Base-by-base conservation (phyloP, 208 protist genomes). In the Zelonia costaricensis region DNA sequence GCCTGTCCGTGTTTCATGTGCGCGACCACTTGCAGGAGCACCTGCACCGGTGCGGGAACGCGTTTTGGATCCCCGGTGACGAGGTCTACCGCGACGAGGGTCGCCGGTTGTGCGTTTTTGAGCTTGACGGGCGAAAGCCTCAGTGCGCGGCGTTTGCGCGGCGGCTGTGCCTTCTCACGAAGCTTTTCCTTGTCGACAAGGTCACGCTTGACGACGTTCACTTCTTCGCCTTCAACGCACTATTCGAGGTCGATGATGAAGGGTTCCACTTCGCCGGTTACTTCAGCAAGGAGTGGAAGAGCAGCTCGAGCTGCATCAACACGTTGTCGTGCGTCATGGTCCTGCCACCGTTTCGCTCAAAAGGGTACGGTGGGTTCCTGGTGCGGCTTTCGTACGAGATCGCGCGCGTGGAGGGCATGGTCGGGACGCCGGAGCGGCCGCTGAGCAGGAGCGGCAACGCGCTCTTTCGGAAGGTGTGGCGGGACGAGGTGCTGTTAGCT, bases 261-360 rank as follows among this genome's bases (percentile, higher is more conserved):
- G 85, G 85, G 5, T 92, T 78, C 60, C 85, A 92, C 55, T 92
- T 92, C 53, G 76, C 69, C 1, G 86, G 82, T 0, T 89, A 92
- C 51, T 92, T 88, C 40, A 92, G 86, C 59, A 88, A 83, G 47
- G 82, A 89, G 60, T 88, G 78, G 74, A 75, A 65, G 35, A 85
- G 61, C 39, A 89, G 73, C 35, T 53, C 54, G 2, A 64, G 46
- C 15, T 92, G 82, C 65, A 70, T 82, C 45, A 89, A 89, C 52
- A 87, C 86, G n/a, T 55, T 92, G 2, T 92, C 85, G 1, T 92
- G 85, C 58, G 76, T 92, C 4, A 85, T 92, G 70, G 62, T 92
- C 10, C 52, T 92, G 4, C 82, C 82, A 13, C 86, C 82, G 4
- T 92, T 84, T 35, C 73, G 79, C 23, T 69, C 72, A 9, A 89